Conservation (phyloP, 345 rosid genomes). For the Bruguiera sexangula region DNA sequence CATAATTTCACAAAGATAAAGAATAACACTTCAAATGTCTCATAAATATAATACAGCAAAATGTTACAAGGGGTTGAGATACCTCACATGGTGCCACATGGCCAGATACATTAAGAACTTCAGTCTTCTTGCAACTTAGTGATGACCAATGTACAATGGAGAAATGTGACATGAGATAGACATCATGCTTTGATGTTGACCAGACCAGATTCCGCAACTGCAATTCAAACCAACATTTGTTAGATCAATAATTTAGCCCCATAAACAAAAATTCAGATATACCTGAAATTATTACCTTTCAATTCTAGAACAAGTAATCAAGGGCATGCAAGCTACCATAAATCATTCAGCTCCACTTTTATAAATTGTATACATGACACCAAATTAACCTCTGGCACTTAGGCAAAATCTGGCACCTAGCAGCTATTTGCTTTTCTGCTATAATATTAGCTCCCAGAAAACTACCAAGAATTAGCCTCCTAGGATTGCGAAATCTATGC, state of each 20-base stretch:
- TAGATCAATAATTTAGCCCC: background rate
- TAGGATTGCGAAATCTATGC: background rate
- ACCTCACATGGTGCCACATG: constrained; percentile 57
- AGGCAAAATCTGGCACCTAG: background rate
- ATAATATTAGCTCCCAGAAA: background rate
- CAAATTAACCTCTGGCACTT: background rate
- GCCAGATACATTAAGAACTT: constrained; percentile 55
- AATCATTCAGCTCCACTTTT: background rate
- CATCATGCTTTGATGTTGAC: constrained; percentile 60
- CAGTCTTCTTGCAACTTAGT: constrained; percentile 43
- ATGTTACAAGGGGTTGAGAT: background rate
- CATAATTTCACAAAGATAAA: background rate
- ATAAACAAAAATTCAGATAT: background rate
- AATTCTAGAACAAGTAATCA: background rate
- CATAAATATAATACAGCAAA: background rate
- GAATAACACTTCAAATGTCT: background rate
- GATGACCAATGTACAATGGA: constrained; percentile 59
- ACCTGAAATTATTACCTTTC: background rate
- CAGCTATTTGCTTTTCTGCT: background rate
- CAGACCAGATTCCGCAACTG: constrained; percentile 61
- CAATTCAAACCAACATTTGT: constrained; percentile 10
- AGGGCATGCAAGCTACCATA: background rate
- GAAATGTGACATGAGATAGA: constrained; percentile 55
- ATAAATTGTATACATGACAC: background rate
- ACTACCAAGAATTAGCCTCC: background rate